phyloP scores from a whole-genome alignment of 2,329 filamentous ascomycete species.

The Pestalotiopsis sp. region DNA sequence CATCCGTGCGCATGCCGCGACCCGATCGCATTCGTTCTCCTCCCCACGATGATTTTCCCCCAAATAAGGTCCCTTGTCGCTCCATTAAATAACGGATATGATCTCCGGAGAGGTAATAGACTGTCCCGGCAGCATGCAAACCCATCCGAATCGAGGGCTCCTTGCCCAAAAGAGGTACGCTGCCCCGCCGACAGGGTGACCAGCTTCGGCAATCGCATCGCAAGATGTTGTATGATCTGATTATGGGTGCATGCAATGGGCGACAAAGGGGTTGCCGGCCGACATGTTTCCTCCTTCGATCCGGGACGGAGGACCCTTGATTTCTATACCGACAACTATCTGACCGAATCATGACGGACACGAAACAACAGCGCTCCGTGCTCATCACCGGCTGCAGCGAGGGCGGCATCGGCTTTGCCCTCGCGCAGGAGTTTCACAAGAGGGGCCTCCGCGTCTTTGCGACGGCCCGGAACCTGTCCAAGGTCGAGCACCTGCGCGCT shows the following conservation, averaged over 20 bases:
- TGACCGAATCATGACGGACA: background rate
- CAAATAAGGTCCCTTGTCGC: background rate
- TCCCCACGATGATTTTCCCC: background rate
- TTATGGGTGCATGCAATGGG: background rate
- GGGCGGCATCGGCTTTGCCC: conserved; percentile 42
- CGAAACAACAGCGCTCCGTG: conserved; percentile 6
- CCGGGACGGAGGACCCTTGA: background rate
- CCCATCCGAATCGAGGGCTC: background rate
- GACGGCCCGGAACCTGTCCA: conserved; percentile 37
- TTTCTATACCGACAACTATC: background rate
- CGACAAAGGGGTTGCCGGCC: background rate
- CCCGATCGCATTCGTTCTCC: background rate
- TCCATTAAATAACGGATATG: background rate
- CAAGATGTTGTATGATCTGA: background rate
- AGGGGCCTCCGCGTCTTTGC: conserved; percentile 42
- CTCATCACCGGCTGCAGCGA: conserved; percentile 37
- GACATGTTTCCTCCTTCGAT: background rate
- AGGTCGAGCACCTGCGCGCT: conserved; percentile 32
- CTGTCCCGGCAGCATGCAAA: background rate
- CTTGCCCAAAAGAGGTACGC: too few relatives aligned
- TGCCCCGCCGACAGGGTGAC: background rate
- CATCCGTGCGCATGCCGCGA: background rate
- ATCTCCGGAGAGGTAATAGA: background rate
- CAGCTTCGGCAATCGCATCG: background rate
- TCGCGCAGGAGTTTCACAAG: conserved; percentile 40